Percentiles rank a stretch among this genome's conserved stretches.
phyloP scores from a whole-genome alignment of 805 yeast species.

The Starmera caribaea region DNA sequence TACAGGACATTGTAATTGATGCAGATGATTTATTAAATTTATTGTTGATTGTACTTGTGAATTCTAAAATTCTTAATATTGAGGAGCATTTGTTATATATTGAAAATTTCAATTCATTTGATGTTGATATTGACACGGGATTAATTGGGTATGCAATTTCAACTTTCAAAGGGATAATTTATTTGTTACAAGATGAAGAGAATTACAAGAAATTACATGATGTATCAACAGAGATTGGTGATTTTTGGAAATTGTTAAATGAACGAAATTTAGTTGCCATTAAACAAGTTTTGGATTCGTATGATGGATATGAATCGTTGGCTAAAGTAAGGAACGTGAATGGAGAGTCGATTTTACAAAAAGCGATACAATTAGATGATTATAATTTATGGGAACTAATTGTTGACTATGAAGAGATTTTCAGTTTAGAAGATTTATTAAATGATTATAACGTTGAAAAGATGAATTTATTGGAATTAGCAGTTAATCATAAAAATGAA shows the following conservation, averaged over 20 bases:
- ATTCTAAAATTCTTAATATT: slow-evolving; percentile 47
- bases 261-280: slow-evolving; percentile 17
- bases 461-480: slow-evolving; percentile 47
- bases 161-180: slow-evolving; percentile 74
- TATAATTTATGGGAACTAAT: slow-evolving; percentile 38
- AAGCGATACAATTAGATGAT: slow-evolving; percentile 45
- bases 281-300: slow-evolving; percentile 20
- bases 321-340: slow-evolving; percentile 31
- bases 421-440: slow-evolving; percentile 57
- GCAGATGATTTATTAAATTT: slow-evolving; percentile 78
- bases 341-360: slow-evolving; percentile 68
- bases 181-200: slow-evolving; percentile 38
- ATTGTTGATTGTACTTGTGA: slow-evolving; percentile 58
- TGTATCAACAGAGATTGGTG: slow-evolving; percentile 37
- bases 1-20: slow-evolving; percentile 35
- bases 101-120: slow-evolving; percentile 43
- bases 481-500: slow-evolving; percentile 45
- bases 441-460: slow-evolving; percentile 49
- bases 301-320: slow-evolving; percentile 9
- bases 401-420: slow-evolving; percentile 33
- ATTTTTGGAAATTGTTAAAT: slow-evolving; percentile 42
- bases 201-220: slow-evolving; percentile 28
- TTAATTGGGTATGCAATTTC: slow-evolving; percentile 68
- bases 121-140: slow-evolving; percentile 37
- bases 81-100: slow-evolving; percentile 61